Evolutionary conservation across 176 grass and related monocot species (phyloP).

Genomic region (Melocanna baccifera): DNA sequence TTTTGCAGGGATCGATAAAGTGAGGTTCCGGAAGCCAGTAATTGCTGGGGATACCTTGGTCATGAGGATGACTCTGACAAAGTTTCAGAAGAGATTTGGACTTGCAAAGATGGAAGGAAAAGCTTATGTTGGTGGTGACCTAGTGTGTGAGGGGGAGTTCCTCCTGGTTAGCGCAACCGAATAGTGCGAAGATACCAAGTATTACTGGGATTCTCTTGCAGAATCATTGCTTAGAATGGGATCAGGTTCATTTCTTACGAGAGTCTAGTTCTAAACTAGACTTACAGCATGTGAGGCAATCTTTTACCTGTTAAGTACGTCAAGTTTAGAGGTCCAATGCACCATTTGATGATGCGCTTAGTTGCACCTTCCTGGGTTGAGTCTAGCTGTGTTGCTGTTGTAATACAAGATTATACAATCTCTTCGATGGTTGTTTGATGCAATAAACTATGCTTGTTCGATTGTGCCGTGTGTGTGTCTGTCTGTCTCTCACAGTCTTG

Average conservation of each 20-base stretch:
- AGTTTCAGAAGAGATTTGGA: conserved; percentile 86
- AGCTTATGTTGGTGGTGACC: conserved; percentile 77
- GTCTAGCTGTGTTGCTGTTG: not conserved
- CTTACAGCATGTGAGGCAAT: not conserved
- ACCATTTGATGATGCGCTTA: not conserved
- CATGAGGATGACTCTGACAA: conserved; percentile 96
- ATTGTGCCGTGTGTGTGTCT: not conserved
- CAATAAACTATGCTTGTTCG: conserved; percentile 1
- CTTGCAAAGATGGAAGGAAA: conserved; percentile 98
- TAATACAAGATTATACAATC: not conserved
- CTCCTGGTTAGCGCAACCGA: conserved; percentile 60
- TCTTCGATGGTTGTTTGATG: not conserved
- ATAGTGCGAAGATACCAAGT: not conserved
- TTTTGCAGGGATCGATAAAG: conserved; percentile 84
- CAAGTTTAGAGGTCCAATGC: not conserved
- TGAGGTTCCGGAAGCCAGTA: conserved; percentile 89
- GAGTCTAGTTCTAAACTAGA: conserved; percentile 3
- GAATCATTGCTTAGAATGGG: not conserved
- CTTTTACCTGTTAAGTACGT: not conserved
- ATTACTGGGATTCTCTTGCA: not conserved
- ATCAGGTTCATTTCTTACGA: not conserved
- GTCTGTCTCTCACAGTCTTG: no score
- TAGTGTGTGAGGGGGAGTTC: conserved; percentile 93
- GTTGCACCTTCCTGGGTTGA: not conserved
- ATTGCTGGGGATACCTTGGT: conserved; percentile 89